Evolutionary conservation across 192 early-diverging fungal species (phyloP), one percentile per base, ranked within the genome.

Genomic region (Umbelopsis sp.): DNA sequence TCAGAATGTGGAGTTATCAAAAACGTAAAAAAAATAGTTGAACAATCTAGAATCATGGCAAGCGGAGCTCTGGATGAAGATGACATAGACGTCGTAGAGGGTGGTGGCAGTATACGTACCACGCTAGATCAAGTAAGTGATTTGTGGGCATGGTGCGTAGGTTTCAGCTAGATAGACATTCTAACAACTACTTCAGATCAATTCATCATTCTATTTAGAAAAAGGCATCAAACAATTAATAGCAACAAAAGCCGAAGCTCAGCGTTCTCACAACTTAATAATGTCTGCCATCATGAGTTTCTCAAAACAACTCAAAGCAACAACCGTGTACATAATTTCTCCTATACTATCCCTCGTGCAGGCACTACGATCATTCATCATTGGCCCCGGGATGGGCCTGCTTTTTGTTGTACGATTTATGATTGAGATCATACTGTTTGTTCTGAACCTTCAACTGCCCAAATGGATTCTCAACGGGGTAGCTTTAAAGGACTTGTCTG

Each of bases 401-500:
- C 45, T 86, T 0, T 85, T 87, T 72, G n/a, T 86, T 6, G 69
- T 89, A 3, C 74, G 90, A 20, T 65, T 77, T 2, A 25, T 91
- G 2, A 84, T 88, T 0, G 86, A 90, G 45, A 69, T 87, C 6
- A 76, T 84, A 3, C 67, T 94, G 25, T 85, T 81, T 72, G 43
- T 87, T 1, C 74, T 93, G 2, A 92, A 92, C 70, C 70, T 85
- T 45, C 75, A 81, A 45, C 83, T 91, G 44, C 84, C 87, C 5
- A 81, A 84, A 3, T 84, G 79, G 73, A 71, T 85, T 24, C 77
- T 90, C 21, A 91, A 87, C 45, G 85, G 84, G 26, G 87, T 91
- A 24, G 88, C 91, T 0, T 81, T 92, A n/a, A 94, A 91, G 68
- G 89, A 91, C 70, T 79, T 90, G 45, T 88, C 86, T 34, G 86